Conservation (phyloP, 805 yeast species). For the Candida khao-thaluensis region DNA sequence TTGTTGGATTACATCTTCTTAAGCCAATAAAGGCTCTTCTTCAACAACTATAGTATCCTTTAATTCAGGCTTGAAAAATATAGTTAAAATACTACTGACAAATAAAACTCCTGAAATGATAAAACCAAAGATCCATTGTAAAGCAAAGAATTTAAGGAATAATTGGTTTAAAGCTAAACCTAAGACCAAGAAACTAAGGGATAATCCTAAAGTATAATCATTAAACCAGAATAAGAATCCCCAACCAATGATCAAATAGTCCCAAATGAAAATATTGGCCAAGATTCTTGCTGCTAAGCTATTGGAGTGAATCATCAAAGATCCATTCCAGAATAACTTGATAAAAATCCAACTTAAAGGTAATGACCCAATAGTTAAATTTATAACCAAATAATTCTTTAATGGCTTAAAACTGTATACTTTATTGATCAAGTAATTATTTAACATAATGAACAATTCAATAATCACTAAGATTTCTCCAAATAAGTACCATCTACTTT, state of each 20-base stretch:
- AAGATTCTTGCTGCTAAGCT: constrained; percentile 60
- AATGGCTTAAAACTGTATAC: constrained; percentile 56
- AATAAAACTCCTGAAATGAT: constrained; percentile 59
- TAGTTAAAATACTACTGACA: constrained; percentile 47
- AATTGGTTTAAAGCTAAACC: constrained; percentile 74
- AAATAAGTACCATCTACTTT: constrained; percentile 54
- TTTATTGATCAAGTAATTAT: constrained; percentile 56
- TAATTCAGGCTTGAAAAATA: constrained; percentile 22
- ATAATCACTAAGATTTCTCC: constrained; percentile 57
- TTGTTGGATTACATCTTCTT: no score
- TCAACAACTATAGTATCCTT: constrained; percentile 15
- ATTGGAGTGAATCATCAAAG: constrained; percentile 65
- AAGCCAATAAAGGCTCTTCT: constrained; percentile 8
- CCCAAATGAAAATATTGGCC: constrained; percentile 78
- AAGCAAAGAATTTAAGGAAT: constrained; percentile 64
- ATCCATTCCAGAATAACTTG: constrained; percentile 83
- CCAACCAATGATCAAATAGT: constrained; percentile 64
- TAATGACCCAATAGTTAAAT: constrained; percentile 63
- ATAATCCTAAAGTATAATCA: constrained; percentile 70
- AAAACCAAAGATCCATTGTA: constrained; percentile 86
- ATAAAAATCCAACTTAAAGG: constrained; percentile 76
- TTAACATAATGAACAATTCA: constrained; percentile 59
- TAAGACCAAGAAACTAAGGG: constrained; percentile 55
- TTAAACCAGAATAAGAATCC: constrained; percentile 54
- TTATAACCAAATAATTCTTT: constrained; percentile 55